These are phyloP conservation scores for Tritrichomonas foetus DNA, from an alignment of 208 protist genomes.

Conservation along the genomic window DNA sequence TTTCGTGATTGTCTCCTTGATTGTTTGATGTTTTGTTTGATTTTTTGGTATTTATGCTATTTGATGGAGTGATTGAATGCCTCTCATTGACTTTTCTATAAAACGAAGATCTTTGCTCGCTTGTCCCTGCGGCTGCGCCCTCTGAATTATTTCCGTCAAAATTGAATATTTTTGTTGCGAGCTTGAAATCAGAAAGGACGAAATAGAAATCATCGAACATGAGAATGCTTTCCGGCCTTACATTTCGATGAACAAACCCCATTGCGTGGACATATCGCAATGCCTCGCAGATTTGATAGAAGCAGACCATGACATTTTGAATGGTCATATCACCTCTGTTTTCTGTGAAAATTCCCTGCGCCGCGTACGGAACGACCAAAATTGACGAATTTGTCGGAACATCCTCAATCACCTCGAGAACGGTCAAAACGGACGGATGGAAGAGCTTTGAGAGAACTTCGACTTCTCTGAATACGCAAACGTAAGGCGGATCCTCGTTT, in stretches of 20 bases:
- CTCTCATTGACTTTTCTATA: too few relatives aligned
- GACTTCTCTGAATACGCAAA: neutral
- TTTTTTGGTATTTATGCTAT: too few relatives aligned
- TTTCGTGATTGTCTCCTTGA: too few relatives aligned
- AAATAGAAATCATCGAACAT: neutral
- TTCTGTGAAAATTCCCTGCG: too few relatives aligned
- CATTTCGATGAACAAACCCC: neutral
- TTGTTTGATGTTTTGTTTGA: too few relatives aligned
- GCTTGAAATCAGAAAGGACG: neutral
- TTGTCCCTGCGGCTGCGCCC: too few relatives aligned
- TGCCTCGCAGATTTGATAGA: neutral
- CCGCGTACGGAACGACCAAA: neutral
- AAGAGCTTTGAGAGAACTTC: neutral
- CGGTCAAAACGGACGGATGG: neutral
- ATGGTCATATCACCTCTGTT: neutral
- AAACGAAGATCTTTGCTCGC: too few relatives aligned
- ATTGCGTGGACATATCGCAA: neutral
- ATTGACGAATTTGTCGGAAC: neutral
- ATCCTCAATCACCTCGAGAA: conserved; percentile 6
- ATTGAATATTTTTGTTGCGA: neutral
- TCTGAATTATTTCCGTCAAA: too few relatives aligned
- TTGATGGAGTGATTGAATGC: too few relatives aligned
- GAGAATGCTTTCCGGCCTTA: neutral
- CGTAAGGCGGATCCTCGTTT: neutral
- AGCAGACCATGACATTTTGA: neutral